Evolutionary conservation across 2,329 filamentous ascomycete species (phyloP).

Genomic region (Paradendryphiella salina): DNA sequence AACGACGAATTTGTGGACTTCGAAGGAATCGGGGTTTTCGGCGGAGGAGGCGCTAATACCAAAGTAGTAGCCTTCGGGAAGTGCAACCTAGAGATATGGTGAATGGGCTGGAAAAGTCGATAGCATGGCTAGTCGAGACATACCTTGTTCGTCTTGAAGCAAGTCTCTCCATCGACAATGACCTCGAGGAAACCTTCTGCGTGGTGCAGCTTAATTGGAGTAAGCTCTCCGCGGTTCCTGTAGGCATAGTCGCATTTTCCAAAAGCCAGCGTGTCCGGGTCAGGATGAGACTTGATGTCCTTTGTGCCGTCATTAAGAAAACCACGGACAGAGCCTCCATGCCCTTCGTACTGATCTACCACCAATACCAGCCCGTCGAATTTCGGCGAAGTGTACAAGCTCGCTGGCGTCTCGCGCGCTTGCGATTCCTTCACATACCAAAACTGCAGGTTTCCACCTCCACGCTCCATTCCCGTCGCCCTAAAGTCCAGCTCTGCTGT

Average conservation of each 20-base stretch:
- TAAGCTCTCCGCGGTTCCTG: slow-evolving; percentile 85
- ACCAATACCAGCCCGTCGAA: slow-evolving; percentile 92
- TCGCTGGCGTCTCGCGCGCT: slow-evolving; percentile 67
- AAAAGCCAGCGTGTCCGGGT: slow-evolving; percentile 84
- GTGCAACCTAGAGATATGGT: slow-evolving; percentile 58
- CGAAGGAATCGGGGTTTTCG: slow-evolving; percentile 92
- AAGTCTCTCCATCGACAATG: slow-evolving; percentile 74
- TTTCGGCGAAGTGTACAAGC: slow-evolving; percentile 79
- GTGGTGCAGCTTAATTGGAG: slow-evolving; percentile 75
- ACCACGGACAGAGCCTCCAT: slow-evolving; percentile 78
- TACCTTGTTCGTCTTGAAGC: slow-evolving; percentile 77
- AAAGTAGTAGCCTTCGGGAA: slow-evolving; percentile 81
- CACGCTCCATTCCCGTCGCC: slow-evolving; percentile 80
- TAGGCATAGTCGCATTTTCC: slow-evolving; percentile 90
- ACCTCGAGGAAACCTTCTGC: slow-evolving; percentile 70
- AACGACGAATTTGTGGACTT: slow-evolving; percentile 84
- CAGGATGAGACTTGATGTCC: slow-evolving; percentile 75
- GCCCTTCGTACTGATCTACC: slow-evolving; percentile 79
- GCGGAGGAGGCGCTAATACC: slow-evolving; percentile 86
- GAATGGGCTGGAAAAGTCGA: not conserved
- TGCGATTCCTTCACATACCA: slow-evolving; percentile 80
- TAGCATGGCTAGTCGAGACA: slow-evolving; percentile 2
- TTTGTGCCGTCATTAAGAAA: slow-evolving; percentile 90
- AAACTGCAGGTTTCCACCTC: slow-evolving; percentile 86
- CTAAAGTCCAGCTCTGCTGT: slow-evolving; percentile 84